phyloP scores from a whole-genome alignment of 495 filamentous ascomycete species.

The Xylaria flabelliformis region DNA sequence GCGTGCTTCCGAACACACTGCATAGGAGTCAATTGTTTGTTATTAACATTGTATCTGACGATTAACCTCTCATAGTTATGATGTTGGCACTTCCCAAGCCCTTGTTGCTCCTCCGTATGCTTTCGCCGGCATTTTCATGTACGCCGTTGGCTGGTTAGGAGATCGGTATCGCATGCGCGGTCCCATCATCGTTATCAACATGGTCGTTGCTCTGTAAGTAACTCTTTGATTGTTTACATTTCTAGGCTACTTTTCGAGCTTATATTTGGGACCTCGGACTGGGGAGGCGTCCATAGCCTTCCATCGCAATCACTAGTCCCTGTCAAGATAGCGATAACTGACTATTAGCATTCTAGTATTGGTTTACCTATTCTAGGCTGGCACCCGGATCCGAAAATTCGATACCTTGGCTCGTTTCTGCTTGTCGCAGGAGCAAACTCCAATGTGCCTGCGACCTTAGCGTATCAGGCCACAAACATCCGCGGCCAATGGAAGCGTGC shows the following conservation, averaged over 20 bases:
- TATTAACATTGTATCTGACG: no score
- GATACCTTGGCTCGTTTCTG: slow-evolving; percentile 68
- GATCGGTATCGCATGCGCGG: slow-evolving; percentile 63
- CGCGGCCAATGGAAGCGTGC: slow-evolving; percentile 72
- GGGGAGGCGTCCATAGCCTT: no score
- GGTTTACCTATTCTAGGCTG: slow-evolving; percentile 49
- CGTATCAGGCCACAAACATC: slow-evolving; percentile 68
- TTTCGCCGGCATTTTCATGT: slow-evolving; percentile 64
- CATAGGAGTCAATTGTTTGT: no score
- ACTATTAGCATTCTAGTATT: neutral
- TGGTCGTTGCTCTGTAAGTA: slow-evolving; percentile 39
- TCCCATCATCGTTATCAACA: slow-evolving; percentile 61
- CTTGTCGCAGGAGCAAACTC: slow-evolving; percentile 61
- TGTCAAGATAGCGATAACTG: neutral
- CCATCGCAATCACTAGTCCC: no score
- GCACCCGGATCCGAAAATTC: slow-evolving; percentile 51
- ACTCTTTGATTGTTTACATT: neutral
- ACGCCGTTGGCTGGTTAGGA: slow-evolving; percentile 53
- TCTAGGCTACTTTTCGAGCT: neutral
- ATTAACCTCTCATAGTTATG: slow-evolving; percentile 47
- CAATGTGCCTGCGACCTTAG: slow-evolving; percentile 60
- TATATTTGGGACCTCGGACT: neutral
- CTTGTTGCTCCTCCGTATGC: slow-evolving; percentile 67
- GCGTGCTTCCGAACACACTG: no score
- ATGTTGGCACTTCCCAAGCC: slow-evolving; percentile 59